These are phyloP conservation scores for Omphalotus guepiniiformis DNA, from an alignment of 768 basidiomycete genomes.

Conservation along the genomic window DNA sequence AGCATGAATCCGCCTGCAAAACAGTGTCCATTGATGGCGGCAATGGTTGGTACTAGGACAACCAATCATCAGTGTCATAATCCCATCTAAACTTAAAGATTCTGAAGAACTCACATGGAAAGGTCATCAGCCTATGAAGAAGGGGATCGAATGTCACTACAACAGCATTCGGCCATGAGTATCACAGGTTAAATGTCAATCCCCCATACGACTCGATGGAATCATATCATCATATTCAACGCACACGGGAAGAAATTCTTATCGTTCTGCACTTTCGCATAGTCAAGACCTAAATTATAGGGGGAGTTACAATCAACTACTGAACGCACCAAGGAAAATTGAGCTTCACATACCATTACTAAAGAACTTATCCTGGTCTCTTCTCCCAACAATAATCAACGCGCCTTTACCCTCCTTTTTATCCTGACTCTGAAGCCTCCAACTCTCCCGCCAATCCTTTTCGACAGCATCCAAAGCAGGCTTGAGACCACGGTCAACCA, in stretches of 20 bases:
- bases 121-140: constrained; percentile 61
- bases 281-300: constrained; percentile 53
- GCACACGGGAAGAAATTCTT: constrained; percentile 64
- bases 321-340: neutral
- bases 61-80: neutral
- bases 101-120: constrained; percentile 56
- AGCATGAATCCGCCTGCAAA: constrained; percentile 84
- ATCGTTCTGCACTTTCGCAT: constrained; percentile 44
- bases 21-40: constrained; percentile 80
- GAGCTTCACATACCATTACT: constrained; percentile 57
- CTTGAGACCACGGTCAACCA: constrained; percentile 57
- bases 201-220: no score
- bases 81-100: no score
- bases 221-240: constrained; percentile 14
- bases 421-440: constrained; percentile 37
- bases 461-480: constrained; percentile 75
- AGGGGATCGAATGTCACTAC: constrained; percentile 77
- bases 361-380: constrained; percentile 83
- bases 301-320: constrained; percentile 4
- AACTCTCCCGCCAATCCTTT: constrained; percentile 59
- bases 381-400: constrained; percentile 71
- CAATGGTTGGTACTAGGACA: constrained; percentile 64
- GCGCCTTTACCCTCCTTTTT: constrained; percentile 60
- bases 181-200: no score
- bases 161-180: neutral